These are phyloP conservation scores for Penicillium riverlandense DNA, from an alignment of 495 filamentous ascomycete species.

Conservation along the genomic window DNA sequence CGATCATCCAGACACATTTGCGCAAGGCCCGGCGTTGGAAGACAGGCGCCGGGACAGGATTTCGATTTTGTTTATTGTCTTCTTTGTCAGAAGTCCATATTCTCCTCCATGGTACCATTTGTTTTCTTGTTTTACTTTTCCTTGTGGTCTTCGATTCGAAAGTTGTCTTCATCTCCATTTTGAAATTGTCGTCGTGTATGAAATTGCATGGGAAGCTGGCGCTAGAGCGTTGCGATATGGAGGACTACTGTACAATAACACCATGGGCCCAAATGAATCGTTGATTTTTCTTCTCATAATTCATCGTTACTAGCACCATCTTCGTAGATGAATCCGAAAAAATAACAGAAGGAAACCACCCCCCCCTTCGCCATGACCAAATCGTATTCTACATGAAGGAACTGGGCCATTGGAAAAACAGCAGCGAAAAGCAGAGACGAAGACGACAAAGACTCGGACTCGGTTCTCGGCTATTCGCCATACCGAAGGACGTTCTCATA, in stretches of 20 bases:
- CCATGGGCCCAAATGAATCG: constrained; percentile 5
- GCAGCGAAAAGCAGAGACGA: background rate
- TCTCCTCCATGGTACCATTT: background rate
- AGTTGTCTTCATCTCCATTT: constrained; percentile 4
- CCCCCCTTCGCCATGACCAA: no score
- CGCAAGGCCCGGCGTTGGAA: no score
- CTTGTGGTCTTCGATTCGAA: constrained; percentile 6
- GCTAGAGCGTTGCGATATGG: background rate
- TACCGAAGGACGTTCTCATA: no score
- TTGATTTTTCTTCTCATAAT: background rate
- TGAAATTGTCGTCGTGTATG: background rate
- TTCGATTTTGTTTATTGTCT: no score
- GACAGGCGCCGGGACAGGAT: no score
- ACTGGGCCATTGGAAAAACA: background rate
- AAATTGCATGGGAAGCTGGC: background rate
- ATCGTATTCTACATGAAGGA: no score
- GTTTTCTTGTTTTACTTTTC: constrained; percentile 1
- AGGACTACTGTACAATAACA: background rate
- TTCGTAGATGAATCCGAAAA: background rate
- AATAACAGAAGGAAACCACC: background rate
- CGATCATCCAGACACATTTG: no score
- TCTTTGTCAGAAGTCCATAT: background rate
- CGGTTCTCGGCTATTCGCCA: no score
- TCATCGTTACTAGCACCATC: background rate
- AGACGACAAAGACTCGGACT: no score